A percentile compares a stretch with the other conserved stretches of the same genome.
Evolutionary conservation across 2,329 filamentous ascomycete genomes (phyloP).

Genomic region (Fusarium sp.): DNA sequence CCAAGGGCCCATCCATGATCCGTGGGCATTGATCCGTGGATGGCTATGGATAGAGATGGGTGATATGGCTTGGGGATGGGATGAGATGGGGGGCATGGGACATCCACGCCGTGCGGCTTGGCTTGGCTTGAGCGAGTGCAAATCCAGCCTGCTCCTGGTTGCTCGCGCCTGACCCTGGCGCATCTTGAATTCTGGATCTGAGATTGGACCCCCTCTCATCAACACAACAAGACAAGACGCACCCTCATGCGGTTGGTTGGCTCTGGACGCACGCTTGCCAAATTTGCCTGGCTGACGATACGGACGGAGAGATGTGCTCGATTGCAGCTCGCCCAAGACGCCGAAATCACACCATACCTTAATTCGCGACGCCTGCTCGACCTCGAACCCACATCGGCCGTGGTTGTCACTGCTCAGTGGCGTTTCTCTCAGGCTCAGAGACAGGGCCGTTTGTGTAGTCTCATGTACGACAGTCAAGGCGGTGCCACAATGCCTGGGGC

Average conservation of each 20-base stretch:
- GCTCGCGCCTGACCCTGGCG: constrained; percentile 26
- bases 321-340: constrained; percentile 33
- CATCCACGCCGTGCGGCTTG: constrained; percentile 29
- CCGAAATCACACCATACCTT: constrained; percentile 42
- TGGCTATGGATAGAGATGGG: constrained; percentile 33
- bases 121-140: constrained; percentile 17
- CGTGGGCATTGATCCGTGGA: constrained; percentile 25
- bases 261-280: constrained; percentile 20
- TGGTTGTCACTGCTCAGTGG: constrained; percentile 29
- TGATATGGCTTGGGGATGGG: constrained; percentile 15
- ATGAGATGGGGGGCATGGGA: constrained; percentile 11
- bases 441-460: constrained; percentile 33
- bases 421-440: constrained; percentile 26
- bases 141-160: constrained; percentile 31
- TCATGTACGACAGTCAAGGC: constrained; percentile 37
- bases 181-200: constrained; percentile 34
- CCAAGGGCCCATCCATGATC: constrained; percentile 32
- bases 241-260: constrained; percentile 41
- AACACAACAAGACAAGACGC: constrained; percentile 24
- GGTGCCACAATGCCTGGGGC: constrained; percentile 35
- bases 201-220: constrained; percentile 38
- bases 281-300: constrained; percentile 36
- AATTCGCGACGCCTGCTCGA: constrained; percentile 31
- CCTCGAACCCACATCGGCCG: constrained; percentile 39
- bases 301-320: constrained; percentile 24